Percentiles rank a stretch among this genome's conserved stretches.
Conservation (phyloP, 2,329 filamentous ascomycete species). For the Talaromyces marneffei region DNA sequence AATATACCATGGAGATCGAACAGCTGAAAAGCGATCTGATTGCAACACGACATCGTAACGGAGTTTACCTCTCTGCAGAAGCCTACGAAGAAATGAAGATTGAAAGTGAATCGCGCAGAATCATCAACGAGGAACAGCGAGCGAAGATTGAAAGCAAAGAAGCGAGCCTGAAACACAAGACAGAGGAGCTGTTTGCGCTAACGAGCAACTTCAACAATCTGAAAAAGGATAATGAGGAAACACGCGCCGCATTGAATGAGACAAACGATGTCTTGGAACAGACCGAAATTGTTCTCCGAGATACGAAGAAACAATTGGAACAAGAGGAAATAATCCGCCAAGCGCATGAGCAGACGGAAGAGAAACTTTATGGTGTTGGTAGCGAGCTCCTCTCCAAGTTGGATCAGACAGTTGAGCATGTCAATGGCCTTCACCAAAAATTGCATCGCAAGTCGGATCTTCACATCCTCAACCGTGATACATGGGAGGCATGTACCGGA, state of each 20-base stretch:
- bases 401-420: conserved; percentile 69
- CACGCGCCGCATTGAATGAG: conserved; percentile 64
- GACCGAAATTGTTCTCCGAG: conserved; percentile 74
- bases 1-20: conserved; percentile 90
- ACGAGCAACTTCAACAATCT: conserved; percentile 81
- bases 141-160: conserved; percentile 92
- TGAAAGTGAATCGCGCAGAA: conserved; percentile 84
- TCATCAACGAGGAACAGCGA: conserved; percentile 84
- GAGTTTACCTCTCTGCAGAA: conserved; percentile 86
- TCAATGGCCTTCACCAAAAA: conserved; percentile 78
- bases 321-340: conserved; percentile 75
- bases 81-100: conserved; percentile 85
- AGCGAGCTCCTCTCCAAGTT: conserved; percentile 72
- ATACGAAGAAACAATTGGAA: conserved; percentile 67
- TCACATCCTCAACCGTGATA: conserved; percentile 69
- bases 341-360: conserved; percentile 81
- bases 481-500: conserved; percentile 70
- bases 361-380: conserved; percentile 67
- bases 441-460: conserved; percentile 78
- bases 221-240: conserved; percentile 83
- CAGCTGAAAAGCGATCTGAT: conserved; percentile 91
- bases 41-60: conserved; percentile 85
- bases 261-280: conserved; percentile 78
- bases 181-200: conserved; percentile 82
- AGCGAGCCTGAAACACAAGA: conserved; percentile 81